Base-by-base conservation (phyloP, 176 grass and related monocot species). In the Aegilops tauschii region DNA sequence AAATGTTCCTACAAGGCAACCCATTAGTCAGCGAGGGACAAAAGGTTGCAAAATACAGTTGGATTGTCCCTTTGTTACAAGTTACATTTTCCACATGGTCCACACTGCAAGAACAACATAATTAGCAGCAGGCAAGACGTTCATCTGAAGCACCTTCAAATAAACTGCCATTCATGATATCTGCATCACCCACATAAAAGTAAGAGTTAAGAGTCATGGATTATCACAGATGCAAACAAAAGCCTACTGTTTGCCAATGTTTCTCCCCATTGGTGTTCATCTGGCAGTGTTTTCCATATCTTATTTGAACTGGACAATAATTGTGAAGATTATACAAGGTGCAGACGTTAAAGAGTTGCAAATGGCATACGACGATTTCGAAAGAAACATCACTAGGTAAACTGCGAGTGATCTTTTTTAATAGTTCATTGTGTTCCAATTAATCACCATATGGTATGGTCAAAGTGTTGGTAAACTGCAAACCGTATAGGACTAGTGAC, bases 151-250 rank as follows among this genome's bases (percentile, higher is more conserved):
- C 61, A 72, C 23, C 65, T 62, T 80, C 16, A 59, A 75, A 70
- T 61, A 28, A 16, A 62, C 32, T 23, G 61, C 27, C 68, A 39
- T 79, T 66, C 65, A 47, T 49, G 25, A 8, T 35, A 75, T 44
- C 89, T 91, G 89, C 80, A 84, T 65, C 58, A 76, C 73, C 32
- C 45, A 87, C 29, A 47, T 10, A 61, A 79, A 82, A 21, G 16
- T 56, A 67, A 50, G 14, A 27, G 54, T 83, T 62, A 83, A 42
- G 49, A 40, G 47, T 37, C 6, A 1, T 12, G 36, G 37, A 50
- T 49, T 27, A 61, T 30, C 44, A n/a, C 21, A 44, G 9, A 70
- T 49, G 9, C 45, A 76, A 62, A 61, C 0, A 32, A 61, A 61
- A 45, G 18, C 16, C 0, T 5, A 28, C 10, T 13, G 4, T 61